Conservation (phyloP, 2,329 filamentous ascomycete genomes). For the Elsinoe batatas region DNA sequence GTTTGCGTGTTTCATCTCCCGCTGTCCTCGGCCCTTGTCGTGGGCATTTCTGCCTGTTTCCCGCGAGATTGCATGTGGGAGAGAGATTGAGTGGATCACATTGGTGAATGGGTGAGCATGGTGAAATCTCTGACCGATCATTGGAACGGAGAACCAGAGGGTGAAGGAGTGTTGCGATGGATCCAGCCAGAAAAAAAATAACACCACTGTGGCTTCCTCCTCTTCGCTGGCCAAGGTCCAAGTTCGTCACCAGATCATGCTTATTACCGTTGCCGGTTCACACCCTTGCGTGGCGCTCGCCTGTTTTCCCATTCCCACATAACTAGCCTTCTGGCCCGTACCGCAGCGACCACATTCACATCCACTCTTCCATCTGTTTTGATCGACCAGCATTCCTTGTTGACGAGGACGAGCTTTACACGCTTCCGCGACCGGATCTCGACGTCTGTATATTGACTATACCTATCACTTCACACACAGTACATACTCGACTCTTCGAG, state of each 20-base stretch:
- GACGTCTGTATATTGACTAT: slow-evolving; percentile 7
- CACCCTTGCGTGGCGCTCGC: slow-evolving; percentile 8
- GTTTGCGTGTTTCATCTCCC: slow-evolving; percentile 1
- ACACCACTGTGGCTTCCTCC: not conserved
- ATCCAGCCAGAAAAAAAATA: not conserved
- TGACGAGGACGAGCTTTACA: slow-evolving; percentile 1
- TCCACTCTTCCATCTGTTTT: slow-evolving; percentile 4
- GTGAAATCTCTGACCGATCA: slow-evolving; percentile 8
- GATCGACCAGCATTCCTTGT: slow-evolving; percentile 12
- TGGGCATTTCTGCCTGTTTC: not conserved
- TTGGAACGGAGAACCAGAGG: not conserved
- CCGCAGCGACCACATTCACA: not conserved
- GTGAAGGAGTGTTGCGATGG: not conserved
- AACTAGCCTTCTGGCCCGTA: not conserved
- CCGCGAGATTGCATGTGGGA: slow-evolving; percentile 1
- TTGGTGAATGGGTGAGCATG: not conserved
- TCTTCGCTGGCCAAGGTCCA: not conserved
- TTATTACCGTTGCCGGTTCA: not conserved
- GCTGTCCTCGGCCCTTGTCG: not conserved
- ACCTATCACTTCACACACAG: not conserved
- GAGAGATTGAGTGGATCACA: not conserved
- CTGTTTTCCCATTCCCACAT: not conserved
- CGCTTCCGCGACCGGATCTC: not conserved
- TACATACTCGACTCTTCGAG: not conserved
- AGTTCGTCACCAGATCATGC: not conserved